Conservation (phyloP, 805 yeast genomes). For the Wickerhamiella shivajii region DNA sequence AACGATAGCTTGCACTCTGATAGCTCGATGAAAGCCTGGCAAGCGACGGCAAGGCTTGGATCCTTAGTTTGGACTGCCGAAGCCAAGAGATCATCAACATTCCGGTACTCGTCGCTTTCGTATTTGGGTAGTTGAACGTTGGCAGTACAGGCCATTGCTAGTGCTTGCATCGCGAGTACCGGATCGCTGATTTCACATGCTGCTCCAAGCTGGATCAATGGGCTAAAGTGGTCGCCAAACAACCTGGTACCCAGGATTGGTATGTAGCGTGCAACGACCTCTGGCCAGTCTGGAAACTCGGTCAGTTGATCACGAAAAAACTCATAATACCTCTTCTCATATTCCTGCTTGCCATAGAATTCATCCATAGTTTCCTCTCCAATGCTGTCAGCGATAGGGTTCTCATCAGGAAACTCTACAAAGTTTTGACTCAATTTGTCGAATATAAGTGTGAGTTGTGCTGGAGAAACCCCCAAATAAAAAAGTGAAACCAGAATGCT, state of each 20-base stretch:
- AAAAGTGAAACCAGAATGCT: slow-evolving; percentile 24
- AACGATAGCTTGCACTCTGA: too few relatives aligned
- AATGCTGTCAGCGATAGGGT: slow-evolving; percentile 26
- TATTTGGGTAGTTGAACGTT: too few relatives aligned
- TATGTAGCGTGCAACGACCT: slow-evolving; percentile 18
- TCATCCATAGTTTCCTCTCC: slow-evolving; percentile 22
- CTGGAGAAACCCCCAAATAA: slow-evolving; percentile 25
- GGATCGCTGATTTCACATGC: slow-evolving; percentile 25
- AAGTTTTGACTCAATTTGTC: slow-evolving; percentile 19
- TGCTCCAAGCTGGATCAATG: slow-evolving; percentile 25
- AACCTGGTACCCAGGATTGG: slow-evolving; percentile 15
- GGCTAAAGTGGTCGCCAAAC: slow-evolving; percentile 20
- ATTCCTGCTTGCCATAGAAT: slow-evolving; percentile 21
- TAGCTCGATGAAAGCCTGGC: too few relatives aligned
- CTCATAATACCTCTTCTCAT: slow-evolving; percentile 26
- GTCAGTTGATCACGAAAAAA: slow-evolving; percentile 27
- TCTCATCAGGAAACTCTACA: slow-evolving; percentile 27
- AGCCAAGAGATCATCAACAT: too few relatives aligned
- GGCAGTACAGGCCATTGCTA: slow-evolving; percentile 18
- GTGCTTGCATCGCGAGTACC: slow-evolving; percentile 25
- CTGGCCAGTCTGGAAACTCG: slow-evolving; percentile 25
- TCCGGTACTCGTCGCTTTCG: too few relatives aligned
- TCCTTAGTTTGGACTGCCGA: too few relatives aligned
- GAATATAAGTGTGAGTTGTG: slow-evolving; percentile 20
- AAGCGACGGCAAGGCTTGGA: too few relatives aligned